Conservation (phyloP, 2,329 filamentous ascomycete species). For the Myriosclerotinia duriaeana region DNA sequence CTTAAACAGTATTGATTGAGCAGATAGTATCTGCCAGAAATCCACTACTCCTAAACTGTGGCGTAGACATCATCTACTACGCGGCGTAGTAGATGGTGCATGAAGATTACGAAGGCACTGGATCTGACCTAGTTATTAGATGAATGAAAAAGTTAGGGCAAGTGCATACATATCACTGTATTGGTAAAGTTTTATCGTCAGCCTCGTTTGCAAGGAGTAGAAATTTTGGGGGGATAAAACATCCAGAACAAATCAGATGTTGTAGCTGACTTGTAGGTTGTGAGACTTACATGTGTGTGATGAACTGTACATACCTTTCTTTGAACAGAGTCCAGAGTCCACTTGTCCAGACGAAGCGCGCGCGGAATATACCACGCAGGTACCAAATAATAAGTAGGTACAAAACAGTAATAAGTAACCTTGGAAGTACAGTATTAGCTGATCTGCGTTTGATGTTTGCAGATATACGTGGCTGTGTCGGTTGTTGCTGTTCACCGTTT, state of each 20-base stretch:
- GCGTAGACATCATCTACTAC: not conserved
- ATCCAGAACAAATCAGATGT: not conserved
- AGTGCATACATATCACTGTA: no score
- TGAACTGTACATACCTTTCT: no score
- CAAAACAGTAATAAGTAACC: no score
- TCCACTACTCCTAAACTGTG: not conserved
- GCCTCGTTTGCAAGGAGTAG: constrained; percentile 12
- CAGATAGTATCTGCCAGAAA: not conserved
- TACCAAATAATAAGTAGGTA: constrained; percentile 10
- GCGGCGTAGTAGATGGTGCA: not conserved
- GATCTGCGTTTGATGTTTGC: not conserved
- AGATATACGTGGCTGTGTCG: constrained; percentile 15
- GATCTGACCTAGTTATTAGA: not conserved
- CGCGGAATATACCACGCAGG: constrained; percentile 14
- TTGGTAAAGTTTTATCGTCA: not conserved
- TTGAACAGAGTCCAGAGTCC: no score
- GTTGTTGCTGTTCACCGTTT: constrained; percentile 8
- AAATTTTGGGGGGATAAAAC: not conserved
- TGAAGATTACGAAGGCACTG: constrained; percentile 2
- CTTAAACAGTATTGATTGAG: not conserved
- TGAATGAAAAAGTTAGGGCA: not conserved
- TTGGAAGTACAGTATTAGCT: not conserved
- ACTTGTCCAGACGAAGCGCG: not conserved
- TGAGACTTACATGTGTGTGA: constrained; percentile 17
- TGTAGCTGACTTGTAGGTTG: constrained; percentile 1